Conservation (phyloP, 371 early-diverging fungal species). For the Blastocladiella emersonii region DNA sequence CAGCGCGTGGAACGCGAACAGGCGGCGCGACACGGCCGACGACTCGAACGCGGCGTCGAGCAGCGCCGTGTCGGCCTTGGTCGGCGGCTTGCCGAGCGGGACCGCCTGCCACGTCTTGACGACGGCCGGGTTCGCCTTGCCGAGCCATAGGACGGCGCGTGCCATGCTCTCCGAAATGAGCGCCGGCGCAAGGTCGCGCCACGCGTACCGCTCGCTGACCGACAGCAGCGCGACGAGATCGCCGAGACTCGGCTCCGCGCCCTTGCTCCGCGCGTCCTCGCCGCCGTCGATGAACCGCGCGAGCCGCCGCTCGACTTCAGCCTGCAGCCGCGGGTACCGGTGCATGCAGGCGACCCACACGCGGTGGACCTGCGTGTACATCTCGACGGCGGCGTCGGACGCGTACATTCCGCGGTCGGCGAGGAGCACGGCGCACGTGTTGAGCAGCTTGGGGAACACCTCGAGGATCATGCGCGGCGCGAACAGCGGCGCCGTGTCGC, state of each 20-base stretch:
- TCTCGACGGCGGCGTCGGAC: slow-evolving; percentile 9
- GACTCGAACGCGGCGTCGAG: too few species aligned
- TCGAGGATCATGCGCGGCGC: slow-evolving; percentile 12
- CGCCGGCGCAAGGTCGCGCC: slow-evolving; percentile 7
- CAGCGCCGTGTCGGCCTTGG: too few species aligned
- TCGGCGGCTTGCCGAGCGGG: too few species aligned
- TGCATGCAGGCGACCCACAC: slow-evolving; percentile 12
- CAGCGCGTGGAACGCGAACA: too few species aligned
- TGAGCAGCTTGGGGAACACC: slow-evolving; percentile 16
- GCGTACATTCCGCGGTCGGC: slow-evolving; percentile 13
- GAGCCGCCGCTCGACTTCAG: slow-evolving; percentile 5
- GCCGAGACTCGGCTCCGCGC: slow-evolving; percentile 12
- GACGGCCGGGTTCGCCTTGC: slow-evolving; percentile 9
- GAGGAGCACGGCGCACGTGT: slow-evolving; percentile 16
- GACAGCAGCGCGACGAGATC: slow-evolving; percentile 14
- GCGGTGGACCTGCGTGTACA: slow-evolving; percentile 16
- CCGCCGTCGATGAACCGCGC: slow-evolving; percentile 7
- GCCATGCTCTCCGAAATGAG: slow-evolving; percentile 10
- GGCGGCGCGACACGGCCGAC: too few species aligned
- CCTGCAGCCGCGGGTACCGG: slow-evolving; percentile 11
- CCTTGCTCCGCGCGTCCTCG: slow-evolving; percentile 8
- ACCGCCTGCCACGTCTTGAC: slow-evolving; percentile 6
- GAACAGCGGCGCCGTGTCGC: slow-evolving; percentile 5
- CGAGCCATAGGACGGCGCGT: slow-evolving; percentile 12
- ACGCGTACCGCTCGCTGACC: slow-evolving; percentile 5